Evolutionary conservation across 2,329 filamentous ascomycete genomes (phyloP).

Genomic region (Aspergillus arachidicola): DNA sequence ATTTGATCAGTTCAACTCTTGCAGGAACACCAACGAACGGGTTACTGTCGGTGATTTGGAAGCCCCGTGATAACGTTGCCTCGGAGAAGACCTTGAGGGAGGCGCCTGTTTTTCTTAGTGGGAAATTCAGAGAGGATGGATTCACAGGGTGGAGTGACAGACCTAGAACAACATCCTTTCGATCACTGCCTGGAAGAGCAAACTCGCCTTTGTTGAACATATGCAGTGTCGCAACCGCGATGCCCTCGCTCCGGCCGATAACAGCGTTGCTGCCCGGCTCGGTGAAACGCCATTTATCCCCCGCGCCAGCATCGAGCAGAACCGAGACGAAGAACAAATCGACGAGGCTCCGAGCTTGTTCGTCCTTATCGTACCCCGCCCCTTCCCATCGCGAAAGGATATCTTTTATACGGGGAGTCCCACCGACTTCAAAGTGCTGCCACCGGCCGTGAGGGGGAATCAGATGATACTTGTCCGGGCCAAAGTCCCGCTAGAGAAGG

Average conservation of each 20-base stretch:
- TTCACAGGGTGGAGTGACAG: background rate
- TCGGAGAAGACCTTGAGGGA: constrained; percentile 32
- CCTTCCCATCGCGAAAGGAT: constrained; percentile 52
- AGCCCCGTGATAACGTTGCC: constrained; percentile 38
- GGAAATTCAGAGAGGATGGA: background rate
- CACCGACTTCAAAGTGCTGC: constrained; percentile 65
- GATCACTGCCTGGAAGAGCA: background rate
- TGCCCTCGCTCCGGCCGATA: constrained; percentile 53
- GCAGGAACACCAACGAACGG: constrained; percentile 51
- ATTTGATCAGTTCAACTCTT: constrained; percentile 46
- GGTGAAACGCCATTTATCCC: constrained; percentile 52
- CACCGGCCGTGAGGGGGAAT: constrained; percentile 62
- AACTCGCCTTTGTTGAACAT: constrained; percentile 54
- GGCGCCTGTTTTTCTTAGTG: constrained; percentile 8
- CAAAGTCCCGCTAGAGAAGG: constrained; percentile 51
- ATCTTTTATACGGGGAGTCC: constrained; percentile 51
- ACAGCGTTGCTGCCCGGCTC: constrained; percentile 38
- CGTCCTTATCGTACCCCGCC: constrained; percentile 45
- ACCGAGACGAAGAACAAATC: constrained; percentile 66
- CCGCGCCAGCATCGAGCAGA: constrained; percentile 59
- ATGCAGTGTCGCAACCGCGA: constrained; percentile 54
- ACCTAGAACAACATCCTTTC: constrained; percentile 17
- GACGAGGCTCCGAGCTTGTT: constrained; percentile 57
- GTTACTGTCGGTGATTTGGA: constrained; percentile 51
- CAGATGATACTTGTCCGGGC: constrained; percentile 48